Percentiles rank a stretch among this genome's conserved stretches.
Evolutionary conservation across 116 monocot genomes (phyloP).

Genomic region (Posidonia oceanica): DNA sequence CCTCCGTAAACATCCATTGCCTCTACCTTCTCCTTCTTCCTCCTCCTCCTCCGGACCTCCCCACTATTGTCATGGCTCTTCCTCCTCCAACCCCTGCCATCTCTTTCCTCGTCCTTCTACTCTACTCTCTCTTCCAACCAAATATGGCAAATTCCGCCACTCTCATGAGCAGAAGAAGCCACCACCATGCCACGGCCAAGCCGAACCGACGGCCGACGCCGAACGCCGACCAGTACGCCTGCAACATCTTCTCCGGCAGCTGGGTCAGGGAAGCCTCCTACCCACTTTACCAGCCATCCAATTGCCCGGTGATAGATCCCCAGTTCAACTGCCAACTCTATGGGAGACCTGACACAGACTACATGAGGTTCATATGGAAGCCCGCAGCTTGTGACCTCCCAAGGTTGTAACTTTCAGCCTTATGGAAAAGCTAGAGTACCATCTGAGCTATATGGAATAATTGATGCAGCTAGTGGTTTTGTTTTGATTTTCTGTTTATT

Average conservation of each 20-base stretch:
- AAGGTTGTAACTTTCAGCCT: conserved; percentile 20
- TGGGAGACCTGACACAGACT: conserved; percentile 71
- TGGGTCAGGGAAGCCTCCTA: conserved; percentile 63
- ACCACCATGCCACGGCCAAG: not conserved
- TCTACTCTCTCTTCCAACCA: not conserved
- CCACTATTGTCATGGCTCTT: not conserved
- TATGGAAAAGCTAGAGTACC: no score
- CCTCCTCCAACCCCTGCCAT: not conserved
- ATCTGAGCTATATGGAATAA: no score
- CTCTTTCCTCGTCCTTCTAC: conserved; percentile 3
- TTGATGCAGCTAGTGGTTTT: not conserved
- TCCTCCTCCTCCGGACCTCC: not conserved
- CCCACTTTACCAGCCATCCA: conserved; percentile 38
- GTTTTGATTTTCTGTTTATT: not conserved
- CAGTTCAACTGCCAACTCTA: conserved; percentile 87
- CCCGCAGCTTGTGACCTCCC: conserved; percentile 70
- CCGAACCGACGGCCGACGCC: not conserved
- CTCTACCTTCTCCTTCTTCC: not conserved
- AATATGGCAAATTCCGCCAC: not conserved
- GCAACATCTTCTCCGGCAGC: conserved; percentile 43
- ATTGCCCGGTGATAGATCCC: conserved; percentile 60
- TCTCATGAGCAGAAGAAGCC: not conserved
- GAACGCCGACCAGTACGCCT: not conserved
- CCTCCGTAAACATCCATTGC: not conserved
- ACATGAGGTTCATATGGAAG: conserved; percentile 68